A percentile compares a stretch with the other conserved stretches of the same genome.
Conservation (phyloP, 23 red algal genomes). For the Cyanidioschyzon merolae region DNA sequence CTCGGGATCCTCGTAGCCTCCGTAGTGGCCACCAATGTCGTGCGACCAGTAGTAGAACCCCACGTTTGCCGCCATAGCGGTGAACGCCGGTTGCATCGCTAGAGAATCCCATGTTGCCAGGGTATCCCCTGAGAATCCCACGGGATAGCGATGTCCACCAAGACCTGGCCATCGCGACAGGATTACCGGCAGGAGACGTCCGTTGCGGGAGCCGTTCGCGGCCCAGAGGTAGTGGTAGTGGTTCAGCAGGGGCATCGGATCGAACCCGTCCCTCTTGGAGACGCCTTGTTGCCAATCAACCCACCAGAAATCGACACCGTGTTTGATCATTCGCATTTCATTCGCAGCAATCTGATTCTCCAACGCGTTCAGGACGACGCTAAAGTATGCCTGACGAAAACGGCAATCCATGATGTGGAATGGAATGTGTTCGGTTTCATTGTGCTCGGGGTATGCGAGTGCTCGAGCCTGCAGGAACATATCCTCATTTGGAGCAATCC, state of each 20-base stretch:
- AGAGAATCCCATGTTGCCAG: conserved; percentile 20
- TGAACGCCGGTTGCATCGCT: conserved; percentile 22
- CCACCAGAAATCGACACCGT: conserved; percentile 35
- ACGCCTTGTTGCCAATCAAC: conserved; percentile 32
- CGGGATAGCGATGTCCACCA: conserved; percentile 26
- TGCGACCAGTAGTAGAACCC: conserved; percentile 32
- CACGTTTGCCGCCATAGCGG: conserved; percentile 20
- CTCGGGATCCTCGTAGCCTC: conserved; percentile 18
- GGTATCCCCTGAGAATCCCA: conserved; percentile 31
- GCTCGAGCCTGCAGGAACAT: background rate
- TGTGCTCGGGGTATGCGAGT: background rate
- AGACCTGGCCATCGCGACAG: conserved; percentile 25
- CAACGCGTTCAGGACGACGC: conserved; percentile 1
- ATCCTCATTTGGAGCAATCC: conserved; percentile 21
- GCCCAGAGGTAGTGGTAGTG: conserved; percentile 27
- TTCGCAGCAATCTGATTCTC: background rate
- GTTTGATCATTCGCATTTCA: background rate
- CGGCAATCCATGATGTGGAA: conserved; percentile 19
- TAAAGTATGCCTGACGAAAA: conserved; percentile 20
- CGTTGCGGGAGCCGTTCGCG: background rate
- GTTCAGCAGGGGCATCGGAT: conserved; percentile 26
- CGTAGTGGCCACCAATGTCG: conserved; percentile 34
- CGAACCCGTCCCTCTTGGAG: conserved; percentile 12
- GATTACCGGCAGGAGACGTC: conserved; percentile 12
- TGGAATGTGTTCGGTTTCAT: background rate